Percentiles rank a stretch among this genome's conserved stretches.
These are phyloP conservation scores for Fusarium sterilihyphosum DNA, from an alignment of 2,329 filamentous ascomycete genomes.

Conservation along the genomic window DNA sequence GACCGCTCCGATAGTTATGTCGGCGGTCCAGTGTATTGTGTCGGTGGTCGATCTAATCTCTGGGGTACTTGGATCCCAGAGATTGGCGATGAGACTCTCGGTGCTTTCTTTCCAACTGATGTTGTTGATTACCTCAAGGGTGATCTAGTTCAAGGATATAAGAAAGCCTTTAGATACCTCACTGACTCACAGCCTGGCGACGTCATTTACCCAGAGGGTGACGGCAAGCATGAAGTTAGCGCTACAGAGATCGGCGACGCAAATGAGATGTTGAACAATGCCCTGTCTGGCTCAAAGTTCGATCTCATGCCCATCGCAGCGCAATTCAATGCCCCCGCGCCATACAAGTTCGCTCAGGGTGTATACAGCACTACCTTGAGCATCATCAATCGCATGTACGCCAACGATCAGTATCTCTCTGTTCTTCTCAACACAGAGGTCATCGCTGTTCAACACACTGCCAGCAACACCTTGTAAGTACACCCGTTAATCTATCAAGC, in stretches of 20 bases:
- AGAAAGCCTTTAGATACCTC: background rate
- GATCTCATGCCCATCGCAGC: conserved; percentile 28
- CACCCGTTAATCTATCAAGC: accelerated
- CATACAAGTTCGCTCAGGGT: conserved; percentile 28
- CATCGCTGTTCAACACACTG: conserved; percentile 2
- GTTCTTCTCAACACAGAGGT: conserved; percentile 29
- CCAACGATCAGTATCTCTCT: conserved; percentile 26
- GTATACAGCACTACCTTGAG: conserved; percentile 28
- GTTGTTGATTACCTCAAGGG: background rate
- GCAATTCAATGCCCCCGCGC: conserved; percentile 26
- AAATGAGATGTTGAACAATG: conserved; percentile 1
- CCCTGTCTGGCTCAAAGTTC: background rate
- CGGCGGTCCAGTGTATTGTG: conserved; percentile 28
- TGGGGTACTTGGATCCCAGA: conserved; percentile 33
- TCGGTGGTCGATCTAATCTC: conserved; percentile 25
- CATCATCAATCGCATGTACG: conserved; percentile 35
- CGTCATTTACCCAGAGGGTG: conserved; percentile 7
- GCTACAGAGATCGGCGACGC: background rate
- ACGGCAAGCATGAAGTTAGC: conserved; percentile 9
- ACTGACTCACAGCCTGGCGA: conserved; percentile 16
- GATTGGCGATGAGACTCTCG: conserved; percentile 8
- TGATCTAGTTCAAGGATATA: background rate
- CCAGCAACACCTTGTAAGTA: background rate
- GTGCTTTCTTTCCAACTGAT: background rate
- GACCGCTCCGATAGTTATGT: conserved; percentile 30